These are phyloP conservation scores for Dacryopinax primogenitus DNA, from an alignment of 768 basidiomycete species.

Conservation along the genomic window DNA sequence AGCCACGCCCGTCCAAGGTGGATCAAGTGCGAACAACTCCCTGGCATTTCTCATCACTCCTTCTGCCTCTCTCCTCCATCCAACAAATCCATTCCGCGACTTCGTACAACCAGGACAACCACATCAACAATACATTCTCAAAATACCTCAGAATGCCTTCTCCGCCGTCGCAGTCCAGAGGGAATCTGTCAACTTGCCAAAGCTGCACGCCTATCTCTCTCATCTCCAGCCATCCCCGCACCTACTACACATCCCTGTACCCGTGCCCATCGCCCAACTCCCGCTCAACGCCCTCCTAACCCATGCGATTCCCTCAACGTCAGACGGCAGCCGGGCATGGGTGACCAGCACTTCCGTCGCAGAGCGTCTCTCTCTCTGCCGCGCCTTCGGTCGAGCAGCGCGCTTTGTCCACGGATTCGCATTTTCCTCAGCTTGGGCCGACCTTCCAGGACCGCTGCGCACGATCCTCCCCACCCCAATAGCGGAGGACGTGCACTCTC, in stretches of 20 bases:
- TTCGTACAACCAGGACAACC: neutral
- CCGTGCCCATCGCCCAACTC: neutral
- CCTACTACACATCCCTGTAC: neutral
- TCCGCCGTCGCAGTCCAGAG: neutral
- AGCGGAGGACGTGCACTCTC: neutral
- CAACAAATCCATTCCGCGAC: neutral
- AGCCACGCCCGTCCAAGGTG: neutral
- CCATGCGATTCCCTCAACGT: neutral
- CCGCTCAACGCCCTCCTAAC: neutral
- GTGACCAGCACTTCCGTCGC: neutral
- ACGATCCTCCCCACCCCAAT: neutral
- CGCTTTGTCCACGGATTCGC: neutral
- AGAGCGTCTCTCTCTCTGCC: neutral
- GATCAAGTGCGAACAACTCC: neutral
- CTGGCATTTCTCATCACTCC: neutral
- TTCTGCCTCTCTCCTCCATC: neutral
- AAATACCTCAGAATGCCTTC: neutral
- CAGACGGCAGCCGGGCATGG: neutral
- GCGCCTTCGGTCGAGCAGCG: neutral
- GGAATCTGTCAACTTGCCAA: neutral
- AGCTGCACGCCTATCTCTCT: neutral
- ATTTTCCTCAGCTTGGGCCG: neutral
- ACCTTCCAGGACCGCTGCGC: neutral
- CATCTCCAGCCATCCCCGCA: neutral
- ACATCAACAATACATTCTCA: neutral